Base-by-base conservation (phyloP, 306 rosid species). In the Glycine tomentella region DNA sequence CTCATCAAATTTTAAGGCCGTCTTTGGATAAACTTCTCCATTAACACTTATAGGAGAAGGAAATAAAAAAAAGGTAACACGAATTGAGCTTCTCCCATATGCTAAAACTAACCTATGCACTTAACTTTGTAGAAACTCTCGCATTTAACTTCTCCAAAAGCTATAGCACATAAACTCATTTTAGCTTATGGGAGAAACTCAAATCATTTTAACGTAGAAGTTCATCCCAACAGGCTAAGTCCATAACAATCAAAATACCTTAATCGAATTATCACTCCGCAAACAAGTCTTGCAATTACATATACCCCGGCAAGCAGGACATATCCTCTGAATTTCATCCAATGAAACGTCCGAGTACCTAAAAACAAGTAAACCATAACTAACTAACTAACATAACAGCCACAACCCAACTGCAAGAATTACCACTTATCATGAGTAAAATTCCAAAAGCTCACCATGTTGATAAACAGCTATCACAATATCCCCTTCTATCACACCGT, bases 251-350 rank as follows among this genome's bases (percentile, higher is more conserved):
- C 4, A 84, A 74, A 81, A 62, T 87, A 95, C 97, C 98, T 95
- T 95, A 44, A 95, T 83, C 58, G 97, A 87, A 83, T 95, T 95
- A 87, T 92, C 98, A 76, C 86, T 83, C 25, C 93, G 97, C 56
- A 95, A 84, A 81, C 99, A 95, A 81, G 79, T 86, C 88, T 81
- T 93, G 87, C 98, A 96, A 82, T 87, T 93, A 82, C 98, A 96
- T 73, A 85, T 88, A 80, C 99, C 98, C 68, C 91, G 86, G 77
- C 98, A 96, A 56, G 99, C 97, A 67, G 99, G 99, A 76, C 98
- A 96, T 34, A 67, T 78, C 83, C 80, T 92, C 91, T 89, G 93
- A 80, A 93, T 84, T 64, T 93, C 98, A 68, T 93, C 98, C 85
- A 81, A 44, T 9, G 97, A 74, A 64, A 90, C 77, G 84, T 88